Evolutionary conservation across 1,139 yeast genomes (phyloP), one percentile per base, ranked within the genome.

Genomic region (Yarrowia galli): DNA sequence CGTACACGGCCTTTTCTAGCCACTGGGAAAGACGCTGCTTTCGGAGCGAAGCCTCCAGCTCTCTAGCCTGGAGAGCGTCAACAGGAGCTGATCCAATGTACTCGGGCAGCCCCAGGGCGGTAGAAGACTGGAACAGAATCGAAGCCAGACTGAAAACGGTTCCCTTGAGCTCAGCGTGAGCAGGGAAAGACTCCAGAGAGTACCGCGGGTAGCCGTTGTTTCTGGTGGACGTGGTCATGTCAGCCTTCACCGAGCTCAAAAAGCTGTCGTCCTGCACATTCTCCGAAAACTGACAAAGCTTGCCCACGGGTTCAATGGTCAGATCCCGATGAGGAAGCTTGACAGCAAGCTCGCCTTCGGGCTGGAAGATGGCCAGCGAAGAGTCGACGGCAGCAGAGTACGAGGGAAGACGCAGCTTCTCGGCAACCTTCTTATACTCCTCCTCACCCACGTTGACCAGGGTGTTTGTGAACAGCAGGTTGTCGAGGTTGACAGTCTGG

Each of bases 141-240:
- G 64, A 58, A 3, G 64, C 64, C 25, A 58, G 42, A 25, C 42
- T 28, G 22, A 28, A 58, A 7, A 58, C 64, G 13, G 64, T 58
- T 18, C 51, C 64, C 35, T 42, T 43, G 40, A 58, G 64, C 32
- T 58, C 51, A 8, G 32, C 51, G 15, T 43, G 51, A 0, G 49
- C 28, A 43, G 75, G 54, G 23, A 46, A 51, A 2, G 58, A 28
- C 12, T 46, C 53, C 22, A 67, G 32, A 7, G 51, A 42, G 66
- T 61, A 61, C 40, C 66, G 54, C 8, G 66, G 66, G n/a, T 18
- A 48, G 23, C 66, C 66, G 56, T 61, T 61, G 38, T 48, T 46
- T 61, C 66, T 20, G 16, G 36, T 43, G 6, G 45, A 23, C 1
- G 36, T 45, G 13, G 46, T 22, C 66, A 61, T 46, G 6, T 48